Conservation (phyloP, 129 eudicot genomes). For the Helianthus tuberosus region DNA sequence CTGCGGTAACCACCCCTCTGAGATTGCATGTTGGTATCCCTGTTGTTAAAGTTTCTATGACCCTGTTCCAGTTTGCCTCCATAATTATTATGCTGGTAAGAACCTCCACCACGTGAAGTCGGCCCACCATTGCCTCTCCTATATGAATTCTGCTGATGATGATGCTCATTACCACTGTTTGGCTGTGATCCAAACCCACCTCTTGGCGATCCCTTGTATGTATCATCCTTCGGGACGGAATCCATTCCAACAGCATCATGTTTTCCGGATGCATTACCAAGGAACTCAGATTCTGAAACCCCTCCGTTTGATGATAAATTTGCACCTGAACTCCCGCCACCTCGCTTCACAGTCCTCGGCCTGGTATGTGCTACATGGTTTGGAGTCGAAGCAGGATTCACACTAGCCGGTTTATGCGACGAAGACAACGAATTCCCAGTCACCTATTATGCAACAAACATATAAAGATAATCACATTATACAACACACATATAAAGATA, state of each 20-base stretch:
- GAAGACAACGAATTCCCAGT: conserved; percentile 44
- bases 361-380: conserved; percentile 52
- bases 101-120: conserved; percentile 66
- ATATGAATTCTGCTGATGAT: conserved; percentile 52
- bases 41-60: conserved; percentile 53
- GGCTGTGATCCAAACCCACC: conserved; percentile 31
- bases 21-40: conserved; percentile 56
- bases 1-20: conserved; percentile 62
- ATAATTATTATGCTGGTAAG: conserved; percentile 48
- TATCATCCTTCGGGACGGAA: conserved; percentile 39
- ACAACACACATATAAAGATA: not conserved
- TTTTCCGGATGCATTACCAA: conserved; percentile 36
- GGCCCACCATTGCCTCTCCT: conserved; percentile 67
- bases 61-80: conserved; percentile 66
- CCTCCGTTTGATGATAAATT: conserved; percentile 51
- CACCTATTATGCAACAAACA: conserved; percentile 24
- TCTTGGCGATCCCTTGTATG: too few relatives aligned
- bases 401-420: conserved; percentile 39
- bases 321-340: conserved; percentile 51
- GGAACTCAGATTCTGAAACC: conserved; percentile 34
- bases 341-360: conserved; percentile 59
- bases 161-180: conserved; percentile 49
- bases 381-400: conserved; percentile 43
- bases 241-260: conserved; percentile 39
- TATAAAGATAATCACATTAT: not conserved